Base-by-base conservation (phyloP, 768 basidiomycete genomes). In the Suillus plorans region DNA sequence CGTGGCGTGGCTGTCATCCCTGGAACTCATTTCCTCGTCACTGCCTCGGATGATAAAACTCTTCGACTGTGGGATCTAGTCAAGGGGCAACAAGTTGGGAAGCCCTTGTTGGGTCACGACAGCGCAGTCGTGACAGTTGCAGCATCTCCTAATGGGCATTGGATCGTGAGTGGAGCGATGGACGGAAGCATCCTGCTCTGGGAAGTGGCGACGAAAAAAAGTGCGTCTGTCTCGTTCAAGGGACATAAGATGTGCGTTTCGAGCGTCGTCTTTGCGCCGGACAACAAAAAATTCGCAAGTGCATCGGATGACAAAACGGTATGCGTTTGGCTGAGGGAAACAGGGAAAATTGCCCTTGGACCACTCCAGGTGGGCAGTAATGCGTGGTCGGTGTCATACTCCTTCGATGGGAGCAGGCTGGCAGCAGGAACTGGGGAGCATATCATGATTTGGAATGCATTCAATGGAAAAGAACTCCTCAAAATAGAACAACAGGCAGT, bases 231-330 rank as follows among this genome's bases (percentile, higher is more conserved):
- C 14, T 20, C 49, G 25, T 49, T 71, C 7, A 44, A 63, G 37
- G 71, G 65, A 5, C 69, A 73, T 62, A 55, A 36, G 10, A 16
- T 1, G 37, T 4, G 13, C 4, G 50, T 62, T n/a, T 58, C 18
- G 63, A 93, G 97, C 73, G 94, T 97, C 69, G 82, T 97, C 79
- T 97, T 97, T 76, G 94, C 97, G 61, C 95, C 95, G 62, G 91
- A 55, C 31, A 34, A 10, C 31, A 20, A 34, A 31, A 55, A 31
- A 31, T 55, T 55, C 18, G 53, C 53, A 53, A 53, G 52, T 53
- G 18, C 5, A 31, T 53, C 52, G 9, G 31, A 55, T 20, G 53
- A 55, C 31, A 6, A 34, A 31, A 55, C 53, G 10, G 18, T 55
- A 34, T 31, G 53, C 10, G 53, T 58, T 37, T 57, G 56, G 56